Conservation (phyloP, 345 rosid genomes). For the Geranium rotundifolium region DNA sequence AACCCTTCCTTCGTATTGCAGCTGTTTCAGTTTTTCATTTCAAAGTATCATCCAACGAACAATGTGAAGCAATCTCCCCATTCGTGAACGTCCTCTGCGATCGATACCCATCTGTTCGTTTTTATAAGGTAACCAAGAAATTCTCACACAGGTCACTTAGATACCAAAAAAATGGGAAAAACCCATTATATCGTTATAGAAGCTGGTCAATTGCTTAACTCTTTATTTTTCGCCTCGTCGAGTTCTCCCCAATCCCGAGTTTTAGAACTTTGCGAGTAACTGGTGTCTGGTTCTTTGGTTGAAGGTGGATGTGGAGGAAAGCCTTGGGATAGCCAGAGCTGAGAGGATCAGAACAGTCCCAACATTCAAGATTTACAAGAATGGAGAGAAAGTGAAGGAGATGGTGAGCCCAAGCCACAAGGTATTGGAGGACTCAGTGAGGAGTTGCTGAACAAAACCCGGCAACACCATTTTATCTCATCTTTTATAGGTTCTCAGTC, state of each 20-base stretch:
- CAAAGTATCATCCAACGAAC: conserved; percentile 20
- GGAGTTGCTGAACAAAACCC: conserved; percentile 20
- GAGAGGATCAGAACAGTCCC: conserved; percentile 65
- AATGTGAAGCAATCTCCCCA: conserved; percentile 28
- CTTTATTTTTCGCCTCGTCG: no score
- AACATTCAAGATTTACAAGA: conserved; percentile 66
- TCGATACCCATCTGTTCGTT: conserved; percentile 28
- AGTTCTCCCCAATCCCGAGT: no score
- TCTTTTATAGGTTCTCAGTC: neutral
- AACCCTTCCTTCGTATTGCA: conserved; percentile 4
- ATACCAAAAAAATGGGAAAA: no score
- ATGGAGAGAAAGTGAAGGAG: conserved; percentile 59
- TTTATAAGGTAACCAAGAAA: conserved; percentile 16
- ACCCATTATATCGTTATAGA: no score
- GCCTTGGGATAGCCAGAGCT: conserved; percentile 41
- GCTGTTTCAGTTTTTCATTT: conserved; percentile 28
- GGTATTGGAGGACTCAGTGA: conserved; percentile 52
- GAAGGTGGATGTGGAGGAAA: conserved; percentile 66
- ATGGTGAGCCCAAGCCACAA: conserved; percentile 61
- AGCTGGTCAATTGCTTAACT: no score
- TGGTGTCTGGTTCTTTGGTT: conserved; percentile 1
- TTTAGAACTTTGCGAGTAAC: no score
- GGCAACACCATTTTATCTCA: neutral
- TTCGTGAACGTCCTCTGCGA: conserved; percentile 24
- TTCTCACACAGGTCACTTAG: no score